phyloP scores from a whole-genome alignment of 352 stramenopile genomes.

The Pythium dissotocum region DNA sequence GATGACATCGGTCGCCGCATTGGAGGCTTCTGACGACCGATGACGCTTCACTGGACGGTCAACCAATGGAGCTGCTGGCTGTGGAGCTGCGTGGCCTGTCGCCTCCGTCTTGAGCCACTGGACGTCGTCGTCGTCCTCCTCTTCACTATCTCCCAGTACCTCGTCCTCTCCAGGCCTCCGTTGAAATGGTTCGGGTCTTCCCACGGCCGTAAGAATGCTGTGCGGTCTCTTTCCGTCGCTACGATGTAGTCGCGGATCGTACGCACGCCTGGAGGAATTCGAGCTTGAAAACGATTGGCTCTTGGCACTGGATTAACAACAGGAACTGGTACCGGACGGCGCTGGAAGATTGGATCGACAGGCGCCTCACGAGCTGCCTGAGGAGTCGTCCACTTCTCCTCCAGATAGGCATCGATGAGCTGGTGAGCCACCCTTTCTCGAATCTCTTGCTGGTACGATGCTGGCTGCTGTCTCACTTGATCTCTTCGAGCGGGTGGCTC shows the following conservation, averaged over 20 bases:
- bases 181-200: conserved; percentile 8
- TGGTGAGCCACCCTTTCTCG: background rate
- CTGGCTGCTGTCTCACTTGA: too few relatives aligned
- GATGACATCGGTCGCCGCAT: conserved; percentile 7
- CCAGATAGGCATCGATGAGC: background rate
- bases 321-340: background rate
- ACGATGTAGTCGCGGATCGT: conserved; percentile 21
- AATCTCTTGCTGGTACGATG: too few relatives aligned
- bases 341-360: background rate
- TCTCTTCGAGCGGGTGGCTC: background rate
- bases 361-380: background rate
- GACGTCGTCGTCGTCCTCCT: conserved; percentile 12
- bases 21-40: background rate
- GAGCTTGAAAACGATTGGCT: background rate
- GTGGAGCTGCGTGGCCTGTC: background rate
- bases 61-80: background rate
- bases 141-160: conserved; percentile 30
- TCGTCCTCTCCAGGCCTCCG: conserved; percentile 36
- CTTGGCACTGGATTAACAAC: background rate
- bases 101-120: conserved; percentile 16
- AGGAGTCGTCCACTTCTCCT: background rate
- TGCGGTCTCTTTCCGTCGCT: conserved; percentile 6
- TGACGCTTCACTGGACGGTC: background rate
- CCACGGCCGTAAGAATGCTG: conserved; percentile 10
- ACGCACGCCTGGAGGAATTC: conserved; percentile 3